Evolutionary conservation across 2,329 filamentous ascomycete species (phyloP).

Genomic region (Periconia sp.): DNA sequence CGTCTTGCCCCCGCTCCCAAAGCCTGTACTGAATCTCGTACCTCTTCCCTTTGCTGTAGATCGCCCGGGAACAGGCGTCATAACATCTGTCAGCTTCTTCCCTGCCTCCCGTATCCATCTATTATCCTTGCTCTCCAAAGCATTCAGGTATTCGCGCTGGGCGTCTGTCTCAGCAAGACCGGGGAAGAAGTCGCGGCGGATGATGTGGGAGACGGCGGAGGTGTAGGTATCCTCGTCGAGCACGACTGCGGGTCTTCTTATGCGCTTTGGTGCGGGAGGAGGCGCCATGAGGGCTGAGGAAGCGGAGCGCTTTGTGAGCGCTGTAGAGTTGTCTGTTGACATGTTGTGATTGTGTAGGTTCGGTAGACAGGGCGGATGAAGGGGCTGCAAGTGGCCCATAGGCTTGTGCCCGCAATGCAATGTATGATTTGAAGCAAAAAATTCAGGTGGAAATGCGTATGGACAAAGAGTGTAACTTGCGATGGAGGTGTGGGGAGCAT

Average conservation of each 20-base stretch:
- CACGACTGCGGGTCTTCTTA: constrained; percentile 86
- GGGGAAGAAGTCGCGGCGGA: constrained; percentile 95
- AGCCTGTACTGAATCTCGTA: constrained; percentile 25
- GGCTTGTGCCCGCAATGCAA: neutral
- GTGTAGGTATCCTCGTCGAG: constrained; percentile 96
- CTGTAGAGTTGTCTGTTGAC: constrained; percentile 54
- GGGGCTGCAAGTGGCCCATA: neutral
- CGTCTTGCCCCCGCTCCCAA: constrained; percentile 56
- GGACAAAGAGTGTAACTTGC: too few relatives aligned
- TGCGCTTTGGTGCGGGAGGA: constrained; percentile 82
- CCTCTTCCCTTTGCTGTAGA: constrained; percentile 42
- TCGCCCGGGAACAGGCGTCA: constrained; percentile 74
- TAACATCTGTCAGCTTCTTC: constrained; percentile 67
- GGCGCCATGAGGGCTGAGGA: constrained; percentile 84
- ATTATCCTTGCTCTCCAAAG: constrained; percentile 82
- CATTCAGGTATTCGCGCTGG: constrained; percentile 91
- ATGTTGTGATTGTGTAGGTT: too few relatives aligned
- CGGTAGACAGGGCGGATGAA: neutral
- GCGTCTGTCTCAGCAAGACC: constrained; percentile 84
- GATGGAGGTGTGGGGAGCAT: too few relatives aligned
- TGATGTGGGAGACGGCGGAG: constrained; percentile 88
- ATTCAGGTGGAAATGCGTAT: too few relatives aligned
- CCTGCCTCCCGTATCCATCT: constrained; percentile 87
- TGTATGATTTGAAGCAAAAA: too few relatives aligned
- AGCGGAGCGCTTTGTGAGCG: constrained; percentile 69